Percentiles rank a stretch among this genome's conserved stretches.
These are phyloP conservation scores for Penicillium sp. DNA, from an alignment of 2,329 filamentous ascomycete species.

Conservation along the genomic window DNA sequence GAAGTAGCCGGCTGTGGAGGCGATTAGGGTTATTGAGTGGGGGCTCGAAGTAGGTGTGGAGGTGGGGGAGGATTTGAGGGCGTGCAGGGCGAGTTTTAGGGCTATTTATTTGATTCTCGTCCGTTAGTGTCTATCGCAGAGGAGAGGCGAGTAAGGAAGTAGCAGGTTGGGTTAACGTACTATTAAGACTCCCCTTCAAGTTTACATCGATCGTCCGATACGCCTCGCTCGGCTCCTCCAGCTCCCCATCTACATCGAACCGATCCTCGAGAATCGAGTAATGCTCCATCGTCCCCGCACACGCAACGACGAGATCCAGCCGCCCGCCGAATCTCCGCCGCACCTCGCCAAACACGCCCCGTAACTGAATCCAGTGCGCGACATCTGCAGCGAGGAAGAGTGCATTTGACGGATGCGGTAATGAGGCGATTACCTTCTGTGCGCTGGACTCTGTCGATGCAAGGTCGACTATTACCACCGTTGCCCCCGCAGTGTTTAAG, in stretches of 20 bases:
- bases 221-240: background rate
- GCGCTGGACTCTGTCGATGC: background rate
- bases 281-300: slow-evolving; percentile 3
- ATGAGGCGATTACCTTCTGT: background rate
- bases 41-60: background rate
- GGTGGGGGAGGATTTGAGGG: background rate
- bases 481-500: background rate
- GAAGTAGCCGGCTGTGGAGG: background rate
- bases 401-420: background rate
- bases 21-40: background rate
- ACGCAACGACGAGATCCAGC: slow-evolving; percentile 1
- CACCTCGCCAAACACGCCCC: background rate
- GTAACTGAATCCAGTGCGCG: background rate
- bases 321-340: background rate
- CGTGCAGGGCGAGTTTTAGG: slow-evolving; percentile 3
- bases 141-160: background rate
- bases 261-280: background rate
- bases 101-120: background rate
- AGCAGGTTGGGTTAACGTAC: background rate
- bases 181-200: background rate
- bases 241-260: background rate
- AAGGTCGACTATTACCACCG: slow-evolving; percentile 1
- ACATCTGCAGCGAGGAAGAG: background rate
- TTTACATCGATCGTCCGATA: slow-evolving; percentile 5
- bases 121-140: background rate